Evolutionary conservation across 1,284 basidiomycete species (phyloP), one percentile per base, ranked within the genome.

Genomic region (Moniliophthora roreri): DNA sequence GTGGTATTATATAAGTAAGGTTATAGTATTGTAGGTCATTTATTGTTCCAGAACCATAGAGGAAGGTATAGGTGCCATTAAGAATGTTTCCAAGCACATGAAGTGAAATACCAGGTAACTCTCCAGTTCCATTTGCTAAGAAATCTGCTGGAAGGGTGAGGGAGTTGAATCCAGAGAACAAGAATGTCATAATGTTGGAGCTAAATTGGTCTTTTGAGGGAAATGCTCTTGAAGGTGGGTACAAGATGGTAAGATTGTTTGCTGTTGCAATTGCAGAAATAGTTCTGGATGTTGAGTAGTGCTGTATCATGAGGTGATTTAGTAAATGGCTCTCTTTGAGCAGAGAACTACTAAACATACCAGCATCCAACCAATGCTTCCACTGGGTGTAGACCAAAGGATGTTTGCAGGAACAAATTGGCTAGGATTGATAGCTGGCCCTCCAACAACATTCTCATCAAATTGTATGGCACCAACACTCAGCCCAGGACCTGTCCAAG

Each of bases 401-500:
- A 69, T 53, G 13, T 60, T 49, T 9, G 59, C 67, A 9, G 66
- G 66, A 11, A 58, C 58, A 35, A 63, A 64, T 20, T 58, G 48
- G 4, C 23, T 53, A 2, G 62, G 60, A 51, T 62, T 68, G 13
- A 58, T 59, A 20, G 66, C 62, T 2, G 67, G 55, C 8, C 67
- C 66, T 3, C 66, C 66, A 5, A 65, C 57, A 37, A 60, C 57
- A 23, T 57, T 57, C 24, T 59, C 57, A 48, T 69, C 67, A 7
- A 66, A 52, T 44, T 64, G 54, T 20, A 68, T 60, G 16, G 58
- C 67, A 24, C 67, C 66, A 18, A 63, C 60, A 55, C 65, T 69
- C 13, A 68, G 48, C 6, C 66, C 67, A 9, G 48, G 40, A 5
- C 47, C 59, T 16, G 60, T 68, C 63, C 63, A 69, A 9, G 62